Conservation (phyloP, 2,329 filamentous ascomycete genomes). For the Paraphaeosphaeria sporulosa region DNA sequence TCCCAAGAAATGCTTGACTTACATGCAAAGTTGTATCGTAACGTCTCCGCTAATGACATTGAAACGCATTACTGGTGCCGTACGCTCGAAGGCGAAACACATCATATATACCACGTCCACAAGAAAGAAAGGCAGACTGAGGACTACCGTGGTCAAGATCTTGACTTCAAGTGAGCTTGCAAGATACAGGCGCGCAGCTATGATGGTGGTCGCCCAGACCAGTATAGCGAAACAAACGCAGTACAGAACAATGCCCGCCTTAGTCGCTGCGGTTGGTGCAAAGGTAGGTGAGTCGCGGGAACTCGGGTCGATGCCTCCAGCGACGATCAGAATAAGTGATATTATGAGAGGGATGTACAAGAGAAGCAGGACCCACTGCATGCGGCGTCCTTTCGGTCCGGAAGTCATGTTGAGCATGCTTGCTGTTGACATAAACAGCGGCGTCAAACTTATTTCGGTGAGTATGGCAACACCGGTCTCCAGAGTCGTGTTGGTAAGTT, state of each 20-base stretch:
- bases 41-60: conserved; percentile 47
- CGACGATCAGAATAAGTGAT: conserved; percentile 46
- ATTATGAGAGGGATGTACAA: conserved; percentile 43
- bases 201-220: conserved; percentile 46
- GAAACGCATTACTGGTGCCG: conserved; percentile 33
- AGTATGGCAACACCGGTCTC: conserved; percentile 46
- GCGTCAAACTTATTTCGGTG: conserved; percentile 46
- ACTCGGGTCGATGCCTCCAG: conserved; percentile 45
- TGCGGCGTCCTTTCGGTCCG: conserved; percentile 44
- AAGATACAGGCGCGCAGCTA: conserved; percentile 44
- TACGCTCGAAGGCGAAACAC: conserved; percentile 46
- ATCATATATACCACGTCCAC: conserved; percentile 49
- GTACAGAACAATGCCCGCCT: conserved; percentile 45
- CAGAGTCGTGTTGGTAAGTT: conserved; percentile 36
- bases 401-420: conserved; percentile 44
- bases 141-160: conserved; percentile 45
- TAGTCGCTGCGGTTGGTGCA: conserved; percentile 44
- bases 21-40: conserved; percentile 47
- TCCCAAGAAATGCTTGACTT: conserved; percentile 21
- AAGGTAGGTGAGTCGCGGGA: conserved; percentile 41
- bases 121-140: conserved; percentile 46
- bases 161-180: conserved; percentile 42
- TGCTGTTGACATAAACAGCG: conserved; percentile 46
- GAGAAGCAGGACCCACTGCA: conserved; percentile 47
- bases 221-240: conserved; percentile 43